phyloP scores from a whole-genome alignment of 2,329 filamentous ascomycete species.

The Trichoderma sp. region DNA sequence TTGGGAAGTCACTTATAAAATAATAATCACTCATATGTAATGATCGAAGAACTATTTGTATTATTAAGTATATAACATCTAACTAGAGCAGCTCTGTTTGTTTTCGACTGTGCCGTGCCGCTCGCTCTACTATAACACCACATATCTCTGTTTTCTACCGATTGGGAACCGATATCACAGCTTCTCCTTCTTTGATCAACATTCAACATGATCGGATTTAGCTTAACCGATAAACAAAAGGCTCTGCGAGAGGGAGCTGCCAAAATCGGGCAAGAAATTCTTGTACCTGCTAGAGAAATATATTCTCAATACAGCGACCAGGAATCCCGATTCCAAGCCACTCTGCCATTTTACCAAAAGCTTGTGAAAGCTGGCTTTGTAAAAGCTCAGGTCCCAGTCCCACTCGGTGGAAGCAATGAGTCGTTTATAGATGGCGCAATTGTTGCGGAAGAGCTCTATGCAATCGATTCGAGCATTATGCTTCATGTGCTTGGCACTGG shows the following conservation, averaged over 20 bases:
- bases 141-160: not conserved
- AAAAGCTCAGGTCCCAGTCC: not conserved
- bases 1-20: not conserved
- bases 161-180: not conserved
- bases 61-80: not conserved
- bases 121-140: not conserved
- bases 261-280: not conserved
- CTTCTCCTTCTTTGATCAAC: not conserved
- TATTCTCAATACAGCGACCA: slow-evolving; percentile 1
- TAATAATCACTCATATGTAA: not conserved
- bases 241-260: not conserved
- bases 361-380: slow-evolving; percentile 1
- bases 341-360: not conserved
- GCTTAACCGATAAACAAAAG: not conserved
- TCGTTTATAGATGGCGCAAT: slow-evolving; percentile 5
- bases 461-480: slow-evolving; percentile 3
- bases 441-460: slow-evolving; percentile 1
- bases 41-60: not conserved
- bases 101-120: not conserved
- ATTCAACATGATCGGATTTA: not conserved
- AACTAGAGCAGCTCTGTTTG: not conserved
- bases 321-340: slow-evolving; percentile 4
- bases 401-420: not conserved
- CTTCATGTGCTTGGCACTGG: slow-evolving; percentile 2
- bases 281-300: not conserved